phyloP scores from a whole-genome alignment of 176 grass and related monocot genomes.

The Oryza brachyantha region DNA sequence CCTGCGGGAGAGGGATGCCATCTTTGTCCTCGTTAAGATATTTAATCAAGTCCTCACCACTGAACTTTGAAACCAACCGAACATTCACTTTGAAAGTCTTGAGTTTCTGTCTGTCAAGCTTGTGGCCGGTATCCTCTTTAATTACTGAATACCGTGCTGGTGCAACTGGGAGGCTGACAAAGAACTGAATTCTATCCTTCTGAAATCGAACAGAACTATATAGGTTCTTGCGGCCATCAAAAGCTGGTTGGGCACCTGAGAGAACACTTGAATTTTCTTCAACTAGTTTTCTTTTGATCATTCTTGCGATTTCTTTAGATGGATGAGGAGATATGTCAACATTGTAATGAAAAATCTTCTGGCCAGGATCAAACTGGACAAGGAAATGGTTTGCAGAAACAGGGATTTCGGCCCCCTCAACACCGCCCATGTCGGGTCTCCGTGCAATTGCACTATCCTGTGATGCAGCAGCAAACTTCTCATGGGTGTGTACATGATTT shows the following conservation, averaged over 20 bases:
- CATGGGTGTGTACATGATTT: slow-evolving; percentile 23
- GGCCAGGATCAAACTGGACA: slow-evolving; percentile 57
- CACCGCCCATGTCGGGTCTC: slow-evolving; percentile 69
- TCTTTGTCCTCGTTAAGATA: slow-evolving; percentile 62
- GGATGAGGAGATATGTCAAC: slow-evolving; percentile 76
- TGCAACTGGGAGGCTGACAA: slow-evolving; percentile 56
- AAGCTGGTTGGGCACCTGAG: slow-evolving; percentile 55
- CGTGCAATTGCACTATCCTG: slow-evolving; percentile 31
- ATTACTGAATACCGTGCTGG: background rate
- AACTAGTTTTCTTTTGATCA: slow-evolving; percentile 87
- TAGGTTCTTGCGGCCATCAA: slow-evolving; percentile 84
- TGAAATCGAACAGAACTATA: slow-evolving; percentile 81
- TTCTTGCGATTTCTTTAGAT: slow-evolving; percentile 76
- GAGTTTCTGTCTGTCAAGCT: slow-evolving; percentile 36
- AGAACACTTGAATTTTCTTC: slow-evolving; percentile 66
- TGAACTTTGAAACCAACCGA: slow-evolving; percentile 71
- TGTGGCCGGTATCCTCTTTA: slow-evolving; percentile 27
- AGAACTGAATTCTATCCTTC: slow-evolving; percentile 58
- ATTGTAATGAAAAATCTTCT: slow-evolving; percentile 81
- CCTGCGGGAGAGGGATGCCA: slow-evolving; percentile 64
- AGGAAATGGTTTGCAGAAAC: slow-evolving; percentile 86
- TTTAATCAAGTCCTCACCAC: slow-evolving; percentile 60
- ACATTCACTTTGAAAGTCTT: slow-evolving; percentile 85
- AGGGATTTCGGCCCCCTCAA: slow-evolving; percentile 50
- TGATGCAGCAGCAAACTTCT: slow-evolving; percentile 24